These are phyloP conservation scores for Pestalotiopsis sp. DNA, from an alignment of 2,329 filamentous ascomycete genomes.

Conservation along the genomic window DNA sequence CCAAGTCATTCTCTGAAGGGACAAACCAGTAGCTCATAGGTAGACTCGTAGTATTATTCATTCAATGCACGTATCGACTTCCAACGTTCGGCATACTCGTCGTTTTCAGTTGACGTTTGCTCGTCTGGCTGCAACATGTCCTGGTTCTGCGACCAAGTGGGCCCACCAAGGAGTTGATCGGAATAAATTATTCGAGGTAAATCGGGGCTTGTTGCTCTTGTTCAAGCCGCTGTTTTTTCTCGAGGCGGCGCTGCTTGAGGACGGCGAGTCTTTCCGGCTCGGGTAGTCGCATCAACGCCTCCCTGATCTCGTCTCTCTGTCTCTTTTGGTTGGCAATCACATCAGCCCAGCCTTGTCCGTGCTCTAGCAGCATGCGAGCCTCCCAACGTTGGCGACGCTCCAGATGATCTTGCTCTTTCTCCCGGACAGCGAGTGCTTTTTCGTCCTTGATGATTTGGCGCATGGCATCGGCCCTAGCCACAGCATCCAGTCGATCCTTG, in stretches of 20 bases:
- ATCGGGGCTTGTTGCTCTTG: not conserved
- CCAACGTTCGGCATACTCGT: too few relatives aligned
- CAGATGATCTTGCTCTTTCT: conserved; percentile 13
- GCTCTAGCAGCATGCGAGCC: conserved; percentile 18
- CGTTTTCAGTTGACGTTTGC: not conserved
- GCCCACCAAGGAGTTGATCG: not conserved
- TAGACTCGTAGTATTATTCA: too few relatives aligned
- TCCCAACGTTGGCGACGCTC: conserved; percentile 18
- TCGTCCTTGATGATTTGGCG: conserved; percentile 25
- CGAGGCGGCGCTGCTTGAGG: not conserved
- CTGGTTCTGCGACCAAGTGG: not conserved
- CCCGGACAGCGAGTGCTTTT: conserved; percentile 20
- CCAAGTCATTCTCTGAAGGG: not conserved
- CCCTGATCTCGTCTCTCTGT: not conserved
- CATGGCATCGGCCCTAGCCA: conserved; percentile 31
- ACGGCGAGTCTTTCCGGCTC: not conserved
- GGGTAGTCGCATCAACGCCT: not conserved
- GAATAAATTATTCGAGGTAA: not conserved
- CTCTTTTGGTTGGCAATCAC: not conserved
- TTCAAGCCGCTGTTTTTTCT: not conserved
- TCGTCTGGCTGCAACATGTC: not conserved
- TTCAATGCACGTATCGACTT: too few relatives aligned
- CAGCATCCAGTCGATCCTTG: conserved; percentile 20
- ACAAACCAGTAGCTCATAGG: too few relatives aligned
- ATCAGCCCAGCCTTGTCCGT: conserved; percentile 21